Evolutionary conservation across 305 asterid genomes (phyloP), one percentile per base, ranked within the genome.

Genomic region (Plantago rigida): DNA sequence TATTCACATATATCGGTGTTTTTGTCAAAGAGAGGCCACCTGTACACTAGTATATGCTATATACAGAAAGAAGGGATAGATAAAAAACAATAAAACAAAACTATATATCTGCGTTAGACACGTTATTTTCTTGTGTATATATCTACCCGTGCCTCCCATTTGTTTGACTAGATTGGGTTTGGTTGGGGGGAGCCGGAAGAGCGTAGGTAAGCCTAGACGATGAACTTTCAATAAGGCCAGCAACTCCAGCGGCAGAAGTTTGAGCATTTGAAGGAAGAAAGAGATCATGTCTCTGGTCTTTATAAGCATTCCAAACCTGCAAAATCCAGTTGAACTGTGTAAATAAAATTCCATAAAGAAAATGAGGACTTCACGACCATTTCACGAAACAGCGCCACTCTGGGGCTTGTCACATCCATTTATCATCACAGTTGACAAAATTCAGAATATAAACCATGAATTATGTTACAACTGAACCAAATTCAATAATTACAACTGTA

Each of bases 201-300:
- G 97, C 94, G 63, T 92, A 83, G 29, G 94, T 78, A 63, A 84
- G 86, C 75, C 82, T 69, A n/a, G 96, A 83, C 9, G 94, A 82
- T 13, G 97, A 89, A 72, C 79, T 83, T 72, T 89, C 97, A 42
- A 92, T 92, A 57, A 92, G 87, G 71, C 97, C 97, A 51, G 99
- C 99, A 74, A 92, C 87, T 49, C 97, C 99, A 53, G 96, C 97
- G 52, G 94, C 88, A 59, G 99, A 87, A 64, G 95, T 83, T 75
- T 89, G 99, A 54, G 97, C 97, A 76, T 86, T 92, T 68, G 96
- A 92, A 31, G 97, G 99, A 70, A 92, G 99, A 72, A 92, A 92
- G 34, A 89, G 89, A 76, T 92, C 97, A 36, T 92, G 99, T 74
- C 80, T 82, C 83, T 92, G 99, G 71, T 89, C 94, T 74, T 92